Conservation (phyloP, 2,329 filamentous ascomycete species). For the Calonectria crousiana region DNA sequence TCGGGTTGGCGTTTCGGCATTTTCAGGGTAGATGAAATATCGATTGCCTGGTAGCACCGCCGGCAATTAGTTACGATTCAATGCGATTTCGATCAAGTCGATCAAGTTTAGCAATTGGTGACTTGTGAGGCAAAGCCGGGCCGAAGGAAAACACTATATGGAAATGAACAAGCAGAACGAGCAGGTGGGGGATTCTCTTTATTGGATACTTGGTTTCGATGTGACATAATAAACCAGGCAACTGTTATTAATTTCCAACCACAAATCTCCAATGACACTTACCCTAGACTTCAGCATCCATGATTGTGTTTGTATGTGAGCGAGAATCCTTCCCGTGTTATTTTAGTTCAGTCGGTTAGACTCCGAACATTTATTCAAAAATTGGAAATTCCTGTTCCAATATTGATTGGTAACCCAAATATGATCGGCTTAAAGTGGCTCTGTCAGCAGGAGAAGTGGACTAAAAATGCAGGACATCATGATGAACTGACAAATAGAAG, state of each 20-base stretch:
- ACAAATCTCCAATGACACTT: not conserved
- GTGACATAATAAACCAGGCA: not conserved
- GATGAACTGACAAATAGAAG: not conserved
- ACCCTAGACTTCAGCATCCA: not conserved
- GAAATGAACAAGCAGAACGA: not conserved
- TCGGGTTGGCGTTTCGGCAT: conserved; percentile 49
- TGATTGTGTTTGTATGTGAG: not conserved
- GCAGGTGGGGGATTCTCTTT: not conserved
- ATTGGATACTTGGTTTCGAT: not conserved
- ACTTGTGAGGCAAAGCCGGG: not conserved
- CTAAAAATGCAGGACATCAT: not conserved
- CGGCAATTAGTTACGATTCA: conserved; percentile 30
- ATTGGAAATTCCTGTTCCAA: not conserved
- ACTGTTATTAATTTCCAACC: not conserved
- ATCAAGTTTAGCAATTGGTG: not conserved
- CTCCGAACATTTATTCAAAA: not conserved
- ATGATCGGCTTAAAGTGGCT: not conserved
- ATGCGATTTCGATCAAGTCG: conserved; percentile 18
- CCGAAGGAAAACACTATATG: not conserved
- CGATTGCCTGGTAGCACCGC: conserved; percentile 30
- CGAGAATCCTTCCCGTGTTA: not conserved
- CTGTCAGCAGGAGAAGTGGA: not conserved
- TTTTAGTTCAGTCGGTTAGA: too few relatives aligned
- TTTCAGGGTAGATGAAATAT: conserved; percentile 38
- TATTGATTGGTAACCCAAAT: not conserved